Evolutionary conservation across 2,329 filamentous ascomycete species (phyloP).

Genomic region (Xylogone sp.): DNA sequence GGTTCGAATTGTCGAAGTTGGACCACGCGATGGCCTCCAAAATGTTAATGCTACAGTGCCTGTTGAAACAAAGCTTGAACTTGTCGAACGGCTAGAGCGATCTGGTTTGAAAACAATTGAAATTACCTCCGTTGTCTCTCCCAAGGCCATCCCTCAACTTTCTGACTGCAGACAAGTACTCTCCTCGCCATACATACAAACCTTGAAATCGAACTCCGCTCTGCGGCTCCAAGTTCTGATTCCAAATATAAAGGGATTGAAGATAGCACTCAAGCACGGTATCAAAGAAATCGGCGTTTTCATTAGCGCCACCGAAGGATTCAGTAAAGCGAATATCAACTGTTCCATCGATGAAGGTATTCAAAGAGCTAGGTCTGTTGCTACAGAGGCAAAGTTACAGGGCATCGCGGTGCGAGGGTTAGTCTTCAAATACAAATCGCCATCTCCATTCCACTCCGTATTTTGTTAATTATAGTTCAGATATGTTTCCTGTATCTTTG

Average conservation of each 20-base stretch:
- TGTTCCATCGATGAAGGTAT: constrained; percentile 54
- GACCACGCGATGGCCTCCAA: constrained; percentile 65
- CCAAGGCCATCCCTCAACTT: constrained; percentile 66
- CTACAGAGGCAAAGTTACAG: constrained; percentile 36
- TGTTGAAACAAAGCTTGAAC: constrained; percentile 56
- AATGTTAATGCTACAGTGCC: constrained; percentile 61
- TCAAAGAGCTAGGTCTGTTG: constrained; percentile 44
- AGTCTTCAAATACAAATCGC: no score
- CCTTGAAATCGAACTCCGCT: neutral
- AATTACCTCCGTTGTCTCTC: constrained; percentile 63
- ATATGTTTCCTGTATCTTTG: constrained; percentile 53
- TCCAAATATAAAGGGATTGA: constrained; percentile 51
- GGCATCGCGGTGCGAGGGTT: constrained; percentile 45
- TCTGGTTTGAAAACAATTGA: constrained; percentile 61
- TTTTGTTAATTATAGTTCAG: no score
- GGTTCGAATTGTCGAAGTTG: constrained; percentile 58
- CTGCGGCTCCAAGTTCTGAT: constrained; percentile 34
- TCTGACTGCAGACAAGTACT: constrained; percentile 51
- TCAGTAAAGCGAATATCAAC: constrained; percentile 55
- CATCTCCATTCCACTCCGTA: no score
- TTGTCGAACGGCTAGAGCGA: constrained; percentile 52
- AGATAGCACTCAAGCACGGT: constrained; percentile 30
- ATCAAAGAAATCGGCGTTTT: constrained; percentile 45
- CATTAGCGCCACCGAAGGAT: constrained; percentile 54
- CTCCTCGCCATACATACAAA: neutral